phyloP scores from a whole-genome alignment of 1,284 basidiomycete species.

The Cutaneotrichosporon sp. region DNA sequence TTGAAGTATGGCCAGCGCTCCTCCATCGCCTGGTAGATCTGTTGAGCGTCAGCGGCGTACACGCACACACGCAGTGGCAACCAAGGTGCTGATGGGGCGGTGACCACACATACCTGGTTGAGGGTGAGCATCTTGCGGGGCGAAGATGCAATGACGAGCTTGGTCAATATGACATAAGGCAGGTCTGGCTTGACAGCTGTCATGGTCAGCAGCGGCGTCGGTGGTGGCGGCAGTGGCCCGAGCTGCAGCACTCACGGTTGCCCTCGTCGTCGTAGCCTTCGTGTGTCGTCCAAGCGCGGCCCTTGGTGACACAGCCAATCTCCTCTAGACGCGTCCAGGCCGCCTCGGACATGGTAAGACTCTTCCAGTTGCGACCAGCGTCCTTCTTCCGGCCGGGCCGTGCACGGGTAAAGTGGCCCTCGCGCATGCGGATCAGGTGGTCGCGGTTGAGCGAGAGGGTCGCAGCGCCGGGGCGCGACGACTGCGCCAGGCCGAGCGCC shows the following conservation, averaged over 20 bases:
- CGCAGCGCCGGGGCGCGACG: conserved; percentile 6
- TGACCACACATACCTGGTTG: conserved; percentile 32
- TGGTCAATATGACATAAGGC: conserved; percentile 31
- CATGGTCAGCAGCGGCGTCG: no score
- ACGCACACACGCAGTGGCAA: background rate
- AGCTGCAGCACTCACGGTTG: conserved; percentile 23
- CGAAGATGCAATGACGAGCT: conserved; percentile 37
- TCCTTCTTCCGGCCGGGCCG: conserved; percentile 10
- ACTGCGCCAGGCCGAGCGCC: conserved; percentile 15
- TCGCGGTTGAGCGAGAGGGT: conserved; percentile 18
- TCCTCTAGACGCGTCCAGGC: conserved; percentile 37
- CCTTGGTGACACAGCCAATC: conserved; percentile 26
- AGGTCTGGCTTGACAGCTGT: conserved; percentile 36
- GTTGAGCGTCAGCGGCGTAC: conserved; percentile 7
- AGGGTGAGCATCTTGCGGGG: conserved; percentile 36
- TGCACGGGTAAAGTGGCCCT: conserved; percentile 21
- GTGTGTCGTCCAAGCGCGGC: conserved; percentile 24
- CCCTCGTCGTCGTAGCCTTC: conserved; percentile 28
- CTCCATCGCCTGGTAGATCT: conserved; percentile 42
- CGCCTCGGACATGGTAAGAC: conserved; percentile 26
- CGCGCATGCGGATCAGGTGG: conserved; percentile 25
- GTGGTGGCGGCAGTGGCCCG: no score
- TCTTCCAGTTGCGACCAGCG: conserved; percentile 19
- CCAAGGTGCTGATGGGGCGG: background rate
- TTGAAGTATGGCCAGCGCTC: conserved; percentile 38